A percentile compares a stretch with the other conserved stretches of the same genome.
phyloP scores from a whole-genome alignment of 1,284 basidiomycete genomes.

The Sanghuangporus sanghuang region DNA sequence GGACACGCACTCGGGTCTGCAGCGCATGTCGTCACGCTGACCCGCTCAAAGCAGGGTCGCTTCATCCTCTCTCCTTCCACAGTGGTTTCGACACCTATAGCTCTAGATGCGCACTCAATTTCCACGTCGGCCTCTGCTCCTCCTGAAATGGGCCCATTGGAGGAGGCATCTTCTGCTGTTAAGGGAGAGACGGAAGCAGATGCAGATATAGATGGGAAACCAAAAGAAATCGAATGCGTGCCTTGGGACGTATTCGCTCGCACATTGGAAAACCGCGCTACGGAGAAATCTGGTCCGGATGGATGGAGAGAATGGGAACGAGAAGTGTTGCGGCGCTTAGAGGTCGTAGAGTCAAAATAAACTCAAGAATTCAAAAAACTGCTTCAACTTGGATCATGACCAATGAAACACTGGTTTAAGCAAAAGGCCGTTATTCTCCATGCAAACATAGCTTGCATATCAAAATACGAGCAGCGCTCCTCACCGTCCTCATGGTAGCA shows the following conservation, averaged over 20 bases:
- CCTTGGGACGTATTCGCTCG: slow-evolving; percentile 77
- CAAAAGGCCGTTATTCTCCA: too few species aligned
- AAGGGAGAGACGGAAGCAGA: slow-evolving; percentile 31
- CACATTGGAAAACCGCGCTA: slow-evolving; percentile 51
- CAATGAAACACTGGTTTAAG: too few species aligned
- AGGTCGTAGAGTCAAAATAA: slow-evolving; percentile 38
- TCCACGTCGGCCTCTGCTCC: not conserved
- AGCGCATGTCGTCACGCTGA: slow-evolving; percentile 88
- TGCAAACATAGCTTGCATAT: too few species aligned
- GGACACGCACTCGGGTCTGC: slow-evolving; percentile 78
- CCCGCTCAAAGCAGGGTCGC: slow-evolving; percentile 78
- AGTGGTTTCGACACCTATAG: not conserved
- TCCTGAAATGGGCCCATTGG: not conserved
- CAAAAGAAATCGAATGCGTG: slow-evolving; percentile 41
- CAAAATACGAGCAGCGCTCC: too few species aligned
- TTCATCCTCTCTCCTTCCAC: slow-evolving; percentile 49
- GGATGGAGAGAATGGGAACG: slow-evolving; percentile 71
- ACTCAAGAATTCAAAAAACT: not conserved
- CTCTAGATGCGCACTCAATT: not conserved
- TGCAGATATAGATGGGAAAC: slow-evolving; percentile 25
- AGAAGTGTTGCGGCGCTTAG: slow-evolving; percentile 57
- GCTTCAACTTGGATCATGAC: not conserved
- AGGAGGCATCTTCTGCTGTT: too few species aligned
- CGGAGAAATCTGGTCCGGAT: slow-evolving; percentile 43
- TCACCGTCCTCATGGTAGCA: too few species aligned